A percentile compares a stretch with the other conserved stretches of the same genome.
Conservation (phyloP, 805 yeast species). For the Ogataea paraovalis region DNA sequence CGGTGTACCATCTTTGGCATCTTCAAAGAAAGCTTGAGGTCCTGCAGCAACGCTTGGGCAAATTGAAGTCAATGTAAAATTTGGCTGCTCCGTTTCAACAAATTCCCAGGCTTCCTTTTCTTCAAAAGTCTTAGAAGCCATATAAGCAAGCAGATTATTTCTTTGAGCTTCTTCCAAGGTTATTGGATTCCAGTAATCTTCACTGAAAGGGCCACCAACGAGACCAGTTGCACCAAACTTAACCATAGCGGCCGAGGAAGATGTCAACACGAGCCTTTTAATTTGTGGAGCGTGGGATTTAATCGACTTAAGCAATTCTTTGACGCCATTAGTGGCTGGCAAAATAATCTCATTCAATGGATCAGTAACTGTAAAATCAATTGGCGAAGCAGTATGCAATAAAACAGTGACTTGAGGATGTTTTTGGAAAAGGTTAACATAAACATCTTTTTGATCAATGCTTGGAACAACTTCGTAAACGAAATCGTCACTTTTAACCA, state of each 20-base stretch:
- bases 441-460: background rate
- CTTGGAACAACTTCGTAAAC: conserved; percentile 9
- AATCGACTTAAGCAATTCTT: conserved; percentile 42
- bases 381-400: background rate
- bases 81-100: no score
- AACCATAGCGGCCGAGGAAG: conserved; percentile 46
- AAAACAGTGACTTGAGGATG: background rate
- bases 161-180: conserved; percentile 26
- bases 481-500: background rate
- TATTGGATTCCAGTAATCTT: conserved; percentile 35
- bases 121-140: no score
- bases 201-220: conserved; percentile 25
- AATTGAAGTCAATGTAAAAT: no score
- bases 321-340: conserved; percentile 58
- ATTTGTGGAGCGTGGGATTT: conserved; percentile 40
- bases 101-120: no score
- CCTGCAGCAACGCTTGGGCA: no score
- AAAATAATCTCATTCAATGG: conserved; percentile 46
- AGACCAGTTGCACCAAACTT: background rate
- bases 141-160: conserved; percentile 2
- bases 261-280: conserved; percentile 51
- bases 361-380: conserved; percentile 31
- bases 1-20: no score
- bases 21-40: no score
- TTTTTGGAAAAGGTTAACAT: background rate